Evolutionary conservation across 129 eudicot species (phyloP).

Genomic region (Escallonia rubra): DNA sequence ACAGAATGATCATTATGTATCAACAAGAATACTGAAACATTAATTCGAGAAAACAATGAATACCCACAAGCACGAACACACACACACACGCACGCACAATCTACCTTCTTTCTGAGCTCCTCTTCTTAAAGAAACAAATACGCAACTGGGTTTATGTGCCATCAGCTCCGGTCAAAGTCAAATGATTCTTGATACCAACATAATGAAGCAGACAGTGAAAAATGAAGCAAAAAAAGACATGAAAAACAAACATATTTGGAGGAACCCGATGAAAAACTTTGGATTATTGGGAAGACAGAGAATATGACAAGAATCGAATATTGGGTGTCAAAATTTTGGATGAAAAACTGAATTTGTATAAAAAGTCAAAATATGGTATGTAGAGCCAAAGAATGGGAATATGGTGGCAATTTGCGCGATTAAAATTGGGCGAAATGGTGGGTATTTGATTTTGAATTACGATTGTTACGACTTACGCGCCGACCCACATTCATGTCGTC

Average conservation of each 20-base stretch:
- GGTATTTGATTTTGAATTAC: constrained; percentile 6
- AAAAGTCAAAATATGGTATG: too few relatives aligned
- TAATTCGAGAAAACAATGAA: neutral
- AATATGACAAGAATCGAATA: neutral
- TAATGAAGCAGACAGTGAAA: neutral
- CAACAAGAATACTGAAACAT: neutral
- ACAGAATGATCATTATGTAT: neutral
- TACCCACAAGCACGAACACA: neutral
- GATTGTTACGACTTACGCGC: constrained; percentile 6
- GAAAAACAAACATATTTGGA: constrained; percentile 2
- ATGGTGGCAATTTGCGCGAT: neutral
- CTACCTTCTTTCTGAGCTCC: neutral
- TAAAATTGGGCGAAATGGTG: neutral
- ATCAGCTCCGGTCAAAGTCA: neutral
- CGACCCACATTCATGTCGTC: constrained; percentile 8
- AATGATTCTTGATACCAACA: neutral
- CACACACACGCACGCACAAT: neutral
- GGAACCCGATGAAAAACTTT: constrained; percentile 1
- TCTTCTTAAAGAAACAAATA: neutral
- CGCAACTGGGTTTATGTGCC: neutral
- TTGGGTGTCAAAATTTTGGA: too few relatives aligned
- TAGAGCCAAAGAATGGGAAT: too few relatives aligned
- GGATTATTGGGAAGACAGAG: constrained; percentile 1
- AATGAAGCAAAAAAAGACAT: neutral
- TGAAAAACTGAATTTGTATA: too few relatives aligned